Percentiles rank a stretch among this genome's conserved stretches.
Conservation (phyloP, 108 stramenopile species). For the Cyclotella atomus region DNA sequence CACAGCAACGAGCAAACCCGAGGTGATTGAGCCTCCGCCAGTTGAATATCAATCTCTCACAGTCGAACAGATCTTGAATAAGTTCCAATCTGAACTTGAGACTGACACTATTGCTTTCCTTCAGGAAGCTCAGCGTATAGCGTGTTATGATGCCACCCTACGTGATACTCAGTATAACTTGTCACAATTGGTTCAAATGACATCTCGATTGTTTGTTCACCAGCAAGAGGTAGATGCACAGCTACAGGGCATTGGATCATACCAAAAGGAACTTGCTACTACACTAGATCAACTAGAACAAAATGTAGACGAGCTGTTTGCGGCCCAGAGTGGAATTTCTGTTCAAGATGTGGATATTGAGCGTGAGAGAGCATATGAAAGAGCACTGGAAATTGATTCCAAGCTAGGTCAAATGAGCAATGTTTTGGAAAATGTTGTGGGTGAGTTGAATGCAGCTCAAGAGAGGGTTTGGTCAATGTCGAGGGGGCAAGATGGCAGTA, state of each 20-base stretch:
- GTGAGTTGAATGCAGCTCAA: conserved; percentile 58
- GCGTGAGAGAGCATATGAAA: conserved; percentile 72
- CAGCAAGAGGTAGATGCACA: conserved; percentile 70
- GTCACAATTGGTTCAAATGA: conserved; percentile 55
- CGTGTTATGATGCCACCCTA: conserved; percentile 78
- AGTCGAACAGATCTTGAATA: conserved; percentile 85
- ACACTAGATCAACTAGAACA: conserved; percentile 65
- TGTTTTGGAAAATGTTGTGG: conserved; percentile 51
- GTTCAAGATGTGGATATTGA: conserved; percentile 77
- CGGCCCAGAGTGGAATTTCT: conserved; percentile 54
- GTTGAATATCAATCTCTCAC: conserved; percentile 83
- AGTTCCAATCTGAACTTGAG: conserved; percentile 79
- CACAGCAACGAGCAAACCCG: conserved; percentile 15
- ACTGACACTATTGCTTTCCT: conserved; percentile 67
- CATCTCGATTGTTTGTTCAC: conserved; percentile 61
- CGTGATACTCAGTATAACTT: conserved; percentile 73
- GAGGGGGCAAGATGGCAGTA: conserved; percentile 19
- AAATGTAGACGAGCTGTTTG: conserved; percentile 78
- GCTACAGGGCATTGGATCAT: conserved; percentile 62
- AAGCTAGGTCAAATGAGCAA: conserved; percentile 52
- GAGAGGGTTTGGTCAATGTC: conserved; percentile 49
- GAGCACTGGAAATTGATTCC: conserved; percentile 56
- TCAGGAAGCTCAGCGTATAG: conserved; percentile 78
- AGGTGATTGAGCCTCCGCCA: conserved; percentile 58
- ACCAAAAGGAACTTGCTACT: conserved; percentile 64